These are phyloP conservation scores for Botrytis elliptica DNA, from an alignment of 2,329 filamentous ascomycete genomes.

Conservation along the genomic window DNA sequence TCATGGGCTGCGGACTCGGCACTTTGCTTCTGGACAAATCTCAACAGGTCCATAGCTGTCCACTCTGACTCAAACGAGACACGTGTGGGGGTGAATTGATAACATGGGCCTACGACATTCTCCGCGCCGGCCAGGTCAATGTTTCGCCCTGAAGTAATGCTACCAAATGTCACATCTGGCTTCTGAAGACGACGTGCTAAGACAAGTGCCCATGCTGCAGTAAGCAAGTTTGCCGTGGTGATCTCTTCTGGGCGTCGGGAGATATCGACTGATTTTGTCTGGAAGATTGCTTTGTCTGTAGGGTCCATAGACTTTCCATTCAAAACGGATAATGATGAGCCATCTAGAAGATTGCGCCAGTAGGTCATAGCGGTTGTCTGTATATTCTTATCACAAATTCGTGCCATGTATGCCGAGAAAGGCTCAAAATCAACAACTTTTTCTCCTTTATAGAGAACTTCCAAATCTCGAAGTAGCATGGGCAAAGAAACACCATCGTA, in stretches of 20 bases:
- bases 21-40: slow-evolving; percentile 40
- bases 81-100: slow-evolving; percentile 47
- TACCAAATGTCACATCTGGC: slow-evolving; percentile 30
- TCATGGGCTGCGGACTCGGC: slow-evolving; percentile 39
- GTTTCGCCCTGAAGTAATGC: slow-evolving; percentile 45
- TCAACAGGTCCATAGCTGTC: slow-evolving; percentile 40
- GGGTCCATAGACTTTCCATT: slow-evolving; percentile 20
- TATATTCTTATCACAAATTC: slow-evolving; percentile 27
- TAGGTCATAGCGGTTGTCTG: slow-evolving; percentile 41
- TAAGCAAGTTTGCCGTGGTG: slow-evolving; percentile 45
- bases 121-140: slow-evolving; percentile 42
- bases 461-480: slow-evolving; percentile 28
- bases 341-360: slow-evolving; percentile 46
- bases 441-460: slow-evolving; percentile 40
- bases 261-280: slow-evolving; percentile 33
- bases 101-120: slow-evolving; percentile 46
- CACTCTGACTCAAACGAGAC: slow-evolving; percentile 41
- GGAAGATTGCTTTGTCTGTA: slow-evolving; percentile 38
- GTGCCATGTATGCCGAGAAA: slow-evolving; percentile 43
- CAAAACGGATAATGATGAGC: slow-evolving; percentile 32
- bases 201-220: slow-evolving; percentile 46
- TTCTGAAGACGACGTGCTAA: slow-evolving; percentile 38
- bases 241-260: slow-evolving; percentile 38
- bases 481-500: slow-evolving; percentile 65
- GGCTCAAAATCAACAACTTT: slow-evolving; percentile 38